Percentiles rank a stretch among this genome's conserved stretches.
Conservation (phyloP, 2,329 filamentous ascomycete genomes). For the Exophiala dermatitidis region DNA sequence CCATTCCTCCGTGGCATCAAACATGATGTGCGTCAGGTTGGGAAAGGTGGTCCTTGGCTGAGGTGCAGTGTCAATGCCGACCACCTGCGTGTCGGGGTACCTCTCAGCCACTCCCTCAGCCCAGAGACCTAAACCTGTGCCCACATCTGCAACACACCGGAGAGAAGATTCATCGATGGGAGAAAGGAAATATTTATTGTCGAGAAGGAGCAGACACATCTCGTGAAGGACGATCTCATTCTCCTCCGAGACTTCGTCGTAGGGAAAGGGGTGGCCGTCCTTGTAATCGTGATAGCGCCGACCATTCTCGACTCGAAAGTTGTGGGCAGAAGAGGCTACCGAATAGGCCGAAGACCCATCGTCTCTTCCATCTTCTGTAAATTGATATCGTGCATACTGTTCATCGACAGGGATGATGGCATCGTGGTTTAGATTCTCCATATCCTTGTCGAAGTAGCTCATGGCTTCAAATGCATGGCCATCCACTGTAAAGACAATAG, state of each 20-base stretch:
- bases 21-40: constrained; percentile 32
- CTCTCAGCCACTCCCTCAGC: constrained; percentile 31
- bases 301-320: constrained; percentile 32
- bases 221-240: constrained; percentile 22
- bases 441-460: constrained; percentile 12
- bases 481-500: neutral
- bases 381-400: constrained; percentile 10
- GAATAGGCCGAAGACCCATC: constrained; percentile 21
- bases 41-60: constrained; percentile 28
- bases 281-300: constrained; percentile 33
- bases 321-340: constrained; percentile 28
- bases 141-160: constrained; percentile 30
- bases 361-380: constrained; percentile 10
- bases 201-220: constrained; percentile 18
- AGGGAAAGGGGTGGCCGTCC: constrained; percentile 27
- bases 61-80: constrained; percentile 35
- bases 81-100: constrained; percentile 31
- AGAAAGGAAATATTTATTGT: constrained; percentile 21
- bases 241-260: constrained; percentile 24
- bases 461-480: constrained; percentile 5
- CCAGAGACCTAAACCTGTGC: constrained; percentile 33
- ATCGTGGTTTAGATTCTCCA: constrained; percentile 19
- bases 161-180: constrained; percentile 22
- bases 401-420: constrained; percentile 19
- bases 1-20: constrained; percentile 34